Evolutionary conservation across 2,329 filamentous ascomycete genomes (phyloP).

Genomic region (Aspergillus sp.): DNA sequence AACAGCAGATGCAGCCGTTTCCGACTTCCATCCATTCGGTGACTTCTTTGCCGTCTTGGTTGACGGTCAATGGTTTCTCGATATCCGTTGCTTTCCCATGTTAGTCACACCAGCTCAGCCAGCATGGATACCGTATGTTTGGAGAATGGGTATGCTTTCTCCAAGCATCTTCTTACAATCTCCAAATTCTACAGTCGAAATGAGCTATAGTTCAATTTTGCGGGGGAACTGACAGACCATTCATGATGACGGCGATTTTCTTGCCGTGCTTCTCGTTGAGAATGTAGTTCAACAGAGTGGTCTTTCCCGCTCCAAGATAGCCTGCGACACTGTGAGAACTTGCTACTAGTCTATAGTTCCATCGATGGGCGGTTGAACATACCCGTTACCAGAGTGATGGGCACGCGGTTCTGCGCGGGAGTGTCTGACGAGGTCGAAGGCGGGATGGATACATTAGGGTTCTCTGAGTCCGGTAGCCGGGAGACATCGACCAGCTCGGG

Average conservation of each 20-base stretch:
- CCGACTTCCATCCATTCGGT: constrained; percentile 95
- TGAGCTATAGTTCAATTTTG: background rate
- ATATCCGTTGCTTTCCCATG: constrained; percentile 73
- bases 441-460: constrained; percentile 18
- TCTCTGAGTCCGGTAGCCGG: constrained; percentile 24
- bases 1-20: constrained; percentile 97
- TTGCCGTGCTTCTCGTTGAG: constrained; percentile 93
- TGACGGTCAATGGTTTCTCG: constrained; percentile 91
- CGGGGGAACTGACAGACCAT: constrained; percentile 54
- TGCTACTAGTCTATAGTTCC: background rate
- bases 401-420: constrained; percentile 39
- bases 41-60: constrained; percentile 74
- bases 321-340: constrained; percentile 50
- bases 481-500: constrained; percentile 44
- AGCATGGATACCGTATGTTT: background rate
- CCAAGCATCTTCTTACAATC: constrained; percentile 57
- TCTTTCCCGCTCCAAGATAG: constrained; percentile 94
- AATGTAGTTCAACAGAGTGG: constrained; percentile 93
- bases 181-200: constrained; percentile 63
- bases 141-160: background rate
- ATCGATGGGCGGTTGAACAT: constrained; percentile 11
- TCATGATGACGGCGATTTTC: constrained; percentile 96
- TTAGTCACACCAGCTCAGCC: background rate
- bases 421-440: constrained; percentile 24
- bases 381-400: constrained; percentile 52